Evolutionary conservation across 805 yeast species (phyloP).

Genomic region (Schwanniomyces vanrijiae): DNA sequence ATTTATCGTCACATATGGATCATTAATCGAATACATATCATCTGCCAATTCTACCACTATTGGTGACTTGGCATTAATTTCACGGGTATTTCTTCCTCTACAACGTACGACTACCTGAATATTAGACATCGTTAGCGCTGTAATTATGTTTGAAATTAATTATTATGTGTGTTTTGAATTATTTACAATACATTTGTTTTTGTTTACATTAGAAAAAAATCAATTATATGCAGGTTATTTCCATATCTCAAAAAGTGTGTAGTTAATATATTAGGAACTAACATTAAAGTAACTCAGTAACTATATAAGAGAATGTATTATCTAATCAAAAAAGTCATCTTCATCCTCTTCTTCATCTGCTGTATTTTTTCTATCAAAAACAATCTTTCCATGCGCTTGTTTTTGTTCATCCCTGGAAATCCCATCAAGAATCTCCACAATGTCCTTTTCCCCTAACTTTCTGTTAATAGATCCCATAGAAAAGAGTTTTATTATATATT

Average conservation of each 20-base stretch:
- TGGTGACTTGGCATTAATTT: conserved; percentile 45
- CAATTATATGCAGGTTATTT: conserved; percentile 2
- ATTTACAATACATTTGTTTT: background rate
- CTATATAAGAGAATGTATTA: background rate
- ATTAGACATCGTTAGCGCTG: conserved; percentile 24
- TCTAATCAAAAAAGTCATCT: conserved; percentile 33
- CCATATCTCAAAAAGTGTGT: background rate
- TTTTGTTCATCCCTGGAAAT: conserved; percentile 71
- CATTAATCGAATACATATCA: conserved; percentile 23
- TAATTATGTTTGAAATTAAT: background rate
- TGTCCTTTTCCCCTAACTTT: conserved; percentile 77
- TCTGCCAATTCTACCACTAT: conserved; percentile 48
- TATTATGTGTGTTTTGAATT: background rate
- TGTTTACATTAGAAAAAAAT: background rate
- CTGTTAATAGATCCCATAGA: conserved; percentile 73
- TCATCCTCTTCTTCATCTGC: conserved; percentile 32
- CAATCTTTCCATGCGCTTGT: conserved; percentile 63
- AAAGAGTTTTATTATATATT: conserved; percentile 68
- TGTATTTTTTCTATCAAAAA: conserved; percentile 50
- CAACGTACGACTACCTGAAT: conserved; percentile 58
- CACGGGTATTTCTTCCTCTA: conserved; percentile 48
- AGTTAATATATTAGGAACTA: too few relatives aligned
- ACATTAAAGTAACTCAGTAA: background rate
- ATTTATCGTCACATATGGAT: conserved; percentile 23
- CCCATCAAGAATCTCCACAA: conserved; percentile 81